These are phyloP conservation scores for Nemania sp. DNA, from an alignment of 2,329 filamentous ascomycete genomes.

Conservation along the genomic window DNA sequence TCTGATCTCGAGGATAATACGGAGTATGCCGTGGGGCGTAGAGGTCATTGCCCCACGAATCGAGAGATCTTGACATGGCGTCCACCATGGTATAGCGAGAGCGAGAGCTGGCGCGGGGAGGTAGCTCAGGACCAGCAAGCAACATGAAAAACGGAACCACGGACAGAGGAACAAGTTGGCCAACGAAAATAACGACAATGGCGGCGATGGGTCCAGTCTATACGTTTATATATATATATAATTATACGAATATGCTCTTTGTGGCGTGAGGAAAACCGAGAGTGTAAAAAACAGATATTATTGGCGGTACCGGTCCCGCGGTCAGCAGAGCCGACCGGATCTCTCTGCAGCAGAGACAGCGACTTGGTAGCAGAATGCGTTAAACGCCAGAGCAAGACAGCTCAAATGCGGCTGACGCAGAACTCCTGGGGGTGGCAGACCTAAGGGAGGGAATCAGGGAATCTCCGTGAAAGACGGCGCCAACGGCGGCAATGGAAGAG, in stretches of 20 bases:
- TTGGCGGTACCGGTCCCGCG: slow-evolving; percentile 40
- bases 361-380: slow-evolving; percentile 31
- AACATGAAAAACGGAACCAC: slow-evolving; percentile 39
- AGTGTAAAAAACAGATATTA: slow-evolving; percentile 33
- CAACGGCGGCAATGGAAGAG: slow-evolving; percentile 24
- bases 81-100: slow-evolving; percentile 49
- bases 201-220: slow-evolving; percentile 15
- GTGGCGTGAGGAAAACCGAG: slow-evolving; percentile 15
- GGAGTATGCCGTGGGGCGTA: slow-evolving; percentile 46
- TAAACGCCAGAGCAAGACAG: slow-evolving; percentile 19
- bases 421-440: slow-evolving; percentile 31
- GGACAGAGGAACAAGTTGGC: slow-evolving; percentile 12
- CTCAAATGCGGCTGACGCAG: slow-evolving; percentile 42
- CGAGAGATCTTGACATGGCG: slow-evolving; percentile 49
- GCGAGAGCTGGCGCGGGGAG: slow-evolving; percentile 42
- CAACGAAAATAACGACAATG: slow-evolving; percentile 2
- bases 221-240: slow-evolving; percentile 16
- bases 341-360: slow-evolving; percentile 29
- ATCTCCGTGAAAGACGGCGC: slow-evolving; percentile 24
- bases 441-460: slow-evolving; percentile 20
- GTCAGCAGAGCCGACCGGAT: slow-evolving; percentile 36
- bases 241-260: slow-evolving; percentile 39
- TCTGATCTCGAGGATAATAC: slow-evolving; percentile 46
- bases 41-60: slow-evolving; percentile 48
- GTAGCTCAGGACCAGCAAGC: slow-evolving; percentile 42